These are phyloP conservation scores for Strobilomyces dryophilus DNA, from an alignment of 768 basidiomycete species.

Conservation along the genomic window DNA sequence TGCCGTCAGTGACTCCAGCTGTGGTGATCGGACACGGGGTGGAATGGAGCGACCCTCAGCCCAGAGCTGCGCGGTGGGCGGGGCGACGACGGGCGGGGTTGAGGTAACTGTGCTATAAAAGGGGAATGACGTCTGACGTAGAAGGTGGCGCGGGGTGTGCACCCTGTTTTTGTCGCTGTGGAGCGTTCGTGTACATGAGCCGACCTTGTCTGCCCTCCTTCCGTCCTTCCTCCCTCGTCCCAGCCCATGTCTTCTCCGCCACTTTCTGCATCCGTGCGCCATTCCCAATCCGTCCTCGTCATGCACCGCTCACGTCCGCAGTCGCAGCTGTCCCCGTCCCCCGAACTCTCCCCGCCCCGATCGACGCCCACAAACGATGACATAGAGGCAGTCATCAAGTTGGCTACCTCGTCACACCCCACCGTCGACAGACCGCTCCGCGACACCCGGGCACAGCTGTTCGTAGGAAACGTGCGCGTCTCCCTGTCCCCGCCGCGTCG, in stretches of 20 bases:
- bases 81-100: slow-evolving; percentile 2
- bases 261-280: slow-evolving; percentile 4
- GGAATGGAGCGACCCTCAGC: neutral
- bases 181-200: slow-evolving; percentile 31
- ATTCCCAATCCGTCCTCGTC: neutral
- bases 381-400: slow-evolving; percentile 89
- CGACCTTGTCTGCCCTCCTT: slow-evolving; percentile 10
- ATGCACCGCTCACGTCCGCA: slow-evolving; percentile 1
- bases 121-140: slow-evolving; percentile 31
- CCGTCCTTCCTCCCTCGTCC: slow-evolving; percentile 1
- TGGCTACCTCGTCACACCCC: slow-evolving; percentile 73
- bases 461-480: slow-evolving; percentile 85
- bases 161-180: slow-evolving; percentile 35
- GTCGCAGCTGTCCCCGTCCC: slow-evolving; percentile 6
- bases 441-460: slow-evolving; percentile 93
- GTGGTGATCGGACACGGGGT: neutral
- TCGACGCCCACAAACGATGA: slow-evolving; percentile 66
- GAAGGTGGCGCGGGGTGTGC: slow-evolving; percentile 29
- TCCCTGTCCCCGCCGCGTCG: neutral
- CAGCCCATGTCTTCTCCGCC: slow-evolving; percentile 14
- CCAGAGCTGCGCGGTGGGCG: slow-evolving; percentile 3
- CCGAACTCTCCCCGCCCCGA: slow-evolving; percentile 9
- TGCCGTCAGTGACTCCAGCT: neutral
- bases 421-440: slow-evolving; percentile 50
- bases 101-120: slow-evolving; percentile 11